Evolutionary conservation across 2,329 filamentous ascomycete genomes (phyloP), one percentile per base, ranked within the genome.

Genomic region (Elsinoe ampelina): DNA sequence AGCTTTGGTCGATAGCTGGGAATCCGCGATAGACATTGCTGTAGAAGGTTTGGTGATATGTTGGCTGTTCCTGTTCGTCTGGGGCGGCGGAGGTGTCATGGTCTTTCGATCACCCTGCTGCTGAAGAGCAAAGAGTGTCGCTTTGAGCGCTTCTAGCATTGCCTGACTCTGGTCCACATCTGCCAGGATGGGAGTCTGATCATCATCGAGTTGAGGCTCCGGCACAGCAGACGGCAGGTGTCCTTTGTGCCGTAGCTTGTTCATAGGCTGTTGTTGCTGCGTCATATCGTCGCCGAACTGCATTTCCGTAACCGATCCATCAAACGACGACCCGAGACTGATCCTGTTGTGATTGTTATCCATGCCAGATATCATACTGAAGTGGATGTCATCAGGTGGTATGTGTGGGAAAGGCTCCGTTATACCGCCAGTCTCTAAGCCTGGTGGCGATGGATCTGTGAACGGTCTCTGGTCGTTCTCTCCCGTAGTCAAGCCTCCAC

Each of bases 71-170:
- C 50, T 38, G n/a, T n/a, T 42, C 13, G 35, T 32, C 13, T 36
- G 48, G 5, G 38, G 42, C 2, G 43, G 54, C n/a, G 47, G 55
- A 12, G 52, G 54, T 19, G 54, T 45, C 32, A 38, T 59, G 15
- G 55, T 51, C 26, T 63, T 59, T 19, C 67, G 60, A 13, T 60
- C 58, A 20, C 63, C 59, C 19, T 67, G 63, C 34, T 60, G 58
- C 57, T 68, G 63, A 36, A 71, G 61, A 6, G 65, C 65, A 30
- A 66, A 62, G 15, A 71, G 57, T 1, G 68, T 68, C 50, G 68
- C 61, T 1, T 63, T 63, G 55, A 69, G 67, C 3, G 66, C 64
- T 13, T 60, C 63, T 2, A 67, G 59, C 19, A 69, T 64, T 26
- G 65, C 63, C 22, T 68, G 63, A 17, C 63, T 59, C 41, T 63